Base-by-base conservation (phyloP, 73 alveolate species). In the Tetrahymena thermophila region DNA sequence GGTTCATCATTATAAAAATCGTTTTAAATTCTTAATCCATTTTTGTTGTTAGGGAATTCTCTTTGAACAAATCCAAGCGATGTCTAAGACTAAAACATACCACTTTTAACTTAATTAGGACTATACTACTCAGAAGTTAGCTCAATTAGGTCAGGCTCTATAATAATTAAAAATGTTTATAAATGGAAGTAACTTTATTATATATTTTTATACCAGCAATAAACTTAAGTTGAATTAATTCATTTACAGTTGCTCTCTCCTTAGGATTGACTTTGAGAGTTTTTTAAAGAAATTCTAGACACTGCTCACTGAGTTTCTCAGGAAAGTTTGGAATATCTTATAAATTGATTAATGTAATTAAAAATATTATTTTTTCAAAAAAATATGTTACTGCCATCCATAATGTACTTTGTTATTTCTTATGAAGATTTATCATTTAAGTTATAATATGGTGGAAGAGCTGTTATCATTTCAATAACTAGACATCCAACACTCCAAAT, bases 401-500 rank as follows among this genome's bases (percentile, higher is more conserved):
- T 71, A 71, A 71, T 71, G 13, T 71, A 31, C 17, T 31, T 23
- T 2, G 89, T 17, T 71, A 71, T 71, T 31, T 71, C 38, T 31
- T 71, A 42, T 4, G 40, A 28, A 19, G 89, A 1, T 71, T 71
- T 23, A 71, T 71, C 89, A 71, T 71, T n/a, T 31, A 71, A 71
- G n/a, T 71, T 31, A n/a, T 71, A 71, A 31, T 71, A 95, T 11
- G 97, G 97, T 23, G 97, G 97, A 35, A 55, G 43, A 56, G 95
- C 97, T 31, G 97, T 95, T 13, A 95, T 28, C 95, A 95, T 95
- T 95, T 95, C 97, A 34, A 95, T 89, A 34, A 95, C 94, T 3
- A 93, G 42, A 89, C 97, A 95, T 23, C 97, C 97, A 21, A 95
- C 56, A 89, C 97, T 95, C 97, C 97, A 95, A 9, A 95, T 95